These are phyloP conservation scores for Crassisporium funariophilum DNA, from an alignment of 768 basidiomycete species.

Conservation along the genomic window DNA sequence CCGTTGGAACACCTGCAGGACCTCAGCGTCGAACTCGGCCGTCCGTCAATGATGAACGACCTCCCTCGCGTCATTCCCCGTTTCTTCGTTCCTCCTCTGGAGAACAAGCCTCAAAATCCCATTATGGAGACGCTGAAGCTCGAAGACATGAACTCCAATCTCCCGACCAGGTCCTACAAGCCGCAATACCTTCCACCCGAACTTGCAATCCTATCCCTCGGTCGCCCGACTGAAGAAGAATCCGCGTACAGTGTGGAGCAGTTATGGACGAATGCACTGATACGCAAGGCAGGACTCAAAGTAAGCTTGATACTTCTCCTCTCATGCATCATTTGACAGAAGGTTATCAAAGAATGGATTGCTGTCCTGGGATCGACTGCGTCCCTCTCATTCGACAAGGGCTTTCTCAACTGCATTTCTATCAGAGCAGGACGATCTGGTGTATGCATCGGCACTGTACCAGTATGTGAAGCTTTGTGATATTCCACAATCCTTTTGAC, in stretches of 20 bases:
- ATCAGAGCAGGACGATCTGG: slow-evolving; percentile 60
- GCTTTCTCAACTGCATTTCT: slow-evolving; percentile 56
- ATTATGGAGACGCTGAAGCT: slow-evolving; percentile 61
- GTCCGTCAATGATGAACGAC: slow-evolving; percentile 18
- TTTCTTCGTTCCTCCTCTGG: slow-evolving; percentile 67
- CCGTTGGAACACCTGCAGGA: slow-evolving; percentile 1
- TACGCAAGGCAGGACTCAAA: slow-evolving; percentile 23
- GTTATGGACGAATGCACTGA: slow-evolving; percentile 21
- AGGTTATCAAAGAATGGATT: slow-evolving; percentile 42
- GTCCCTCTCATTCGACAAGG: slow-evolving; percentile 30
- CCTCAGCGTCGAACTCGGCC: slow-evolving; percentile 11
- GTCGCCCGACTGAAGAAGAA: background rate
- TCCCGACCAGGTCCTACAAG: slow-evolving; percentile 13
- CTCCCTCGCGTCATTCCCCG: slow-evolving; percentile 43
- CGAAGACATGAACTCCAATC: slow-evolving; percentile 19
- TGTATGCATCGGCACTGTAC: slow-evolving; percentile 60
- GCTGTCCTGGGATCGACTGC: slow-evolving; percentile 66
- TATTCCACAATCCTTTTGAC: background rate
- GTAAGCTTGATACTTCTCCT: slow-evolving; percentile 13
- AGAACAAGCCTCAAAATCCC: slow-evolving; percentile 78
- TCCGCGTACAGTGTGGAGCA: slow-evolving; percentile 8
- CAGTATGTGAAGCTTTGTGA: slow-evolving; percentile 49
- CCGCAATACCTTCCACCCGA: slow-evolving; percentile 29
- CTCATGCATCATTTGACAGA: slow-evolving; percentile 1
- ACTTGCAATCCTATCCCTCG: slow-evolving; percentile 24